Evolutionary conservation across 164 flowering plant genomes (phyloP).

Genomic region (Pachysandra terminalis): DNA sequence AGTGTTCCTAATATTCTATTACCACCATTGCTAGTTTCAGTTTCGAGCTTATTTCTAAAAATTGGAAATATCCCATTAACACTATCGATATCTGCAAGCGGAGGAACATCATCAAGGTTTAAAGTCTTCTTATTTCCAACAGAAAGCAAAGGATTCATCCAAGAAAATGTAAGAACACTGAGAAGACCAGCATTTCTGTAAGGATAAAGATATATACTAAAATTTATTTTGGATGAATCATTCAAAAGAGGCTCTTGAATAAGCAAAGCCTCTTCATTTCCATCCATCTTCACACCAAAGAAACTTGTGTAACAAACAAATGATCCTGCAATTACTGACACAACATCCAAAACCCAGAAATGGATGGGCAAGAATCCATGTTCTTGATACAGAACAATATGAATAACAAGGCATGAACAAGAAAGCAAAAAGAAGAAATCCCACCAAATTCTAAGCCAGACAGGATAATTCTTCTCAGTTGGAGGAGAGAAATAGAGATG

Average conservation of each 20-base stretch:
- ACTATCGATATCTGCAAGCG: background rate
- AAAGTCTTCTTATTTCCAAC: background rate
- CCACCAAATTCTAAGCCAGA: background rate
- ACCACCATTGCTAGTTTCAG: background rate
- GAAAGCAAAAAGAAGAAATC: no score
- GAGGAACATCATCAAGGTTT: slow-evolving; percentile 5
- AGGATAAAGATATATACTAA: background rate
- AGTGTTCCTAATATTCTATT: background rate
- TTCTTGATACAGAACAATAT: no score
- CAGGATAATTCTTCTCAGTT: background rate
- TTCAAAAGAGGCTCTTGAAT: background rate
- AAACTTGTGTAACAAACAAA: no score
- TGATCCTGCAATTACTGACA: no score
- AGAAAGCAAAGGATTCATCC: slow-evolving; percentile 8
- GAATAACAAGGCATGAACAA: no score
- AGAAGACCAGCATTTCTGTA: background rate
- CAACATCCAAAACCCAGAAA: no score
- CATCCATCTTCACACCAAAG: no score
- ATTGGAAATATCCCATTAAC: background rate
- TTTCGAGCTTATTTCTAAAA: no score
- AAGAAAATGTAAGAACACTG: background rate
- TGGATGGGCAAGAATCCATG: no score
- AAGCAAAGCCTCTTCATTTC: no score
- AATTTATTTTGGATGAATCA: background rate
- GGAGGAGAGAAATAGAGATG: no score